Conservation (phyloP, 2,329 filamentous ascomycete species). For the Leptographium wingfieldii region DNA sequence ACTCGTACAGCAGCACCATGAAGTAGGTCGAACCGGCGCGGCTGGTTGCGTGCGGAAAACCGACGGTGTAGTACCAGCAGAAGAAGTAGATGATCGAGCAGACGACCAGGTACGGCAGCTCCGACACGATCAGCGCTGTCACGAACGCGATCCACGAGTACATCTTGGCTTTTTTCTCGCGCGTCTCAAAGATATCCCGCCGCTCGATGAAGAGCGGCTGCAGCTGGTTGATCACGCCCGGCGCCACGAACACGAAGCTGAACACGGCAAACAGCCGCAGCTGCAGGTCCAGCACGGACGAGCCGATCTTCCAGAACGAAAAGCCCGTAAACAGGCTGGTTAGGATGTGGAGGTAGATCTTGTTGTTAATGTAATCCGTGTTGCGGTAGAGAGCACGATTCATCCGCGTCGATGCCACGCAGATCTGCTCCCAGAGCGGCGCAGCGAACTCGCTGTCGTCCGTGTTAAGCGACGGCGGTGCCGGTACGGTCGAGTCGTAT, state of each 20-base stretch:
- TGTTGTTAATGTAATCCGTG: constrained; percentile 80
- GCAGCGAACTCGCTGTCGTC: constrained; percentile 62
- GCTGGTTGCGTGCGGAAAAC: constrained; percentile 42
- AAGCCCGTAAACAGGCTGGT: constrained; percentile 70
- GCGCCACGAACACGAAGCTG: constrained; percentile 66
- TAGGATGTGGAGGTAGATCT: constrained; percentile 71
- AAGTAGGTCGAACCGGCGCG: constrained; percentile 40
- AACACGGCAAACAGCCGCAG: constrained; percentile 85
- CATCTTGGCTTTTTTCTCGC: constrained; percentile 75
- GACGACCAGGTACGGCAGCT: constrained; percentile 72
- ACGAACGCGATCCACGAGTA: constrained; percentile 74
- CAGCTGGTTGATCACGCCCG: constrained; percentile 70
- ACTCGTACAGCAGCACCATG: constrained; percentile 46
- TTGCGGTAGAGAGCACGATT: constrained; percentile 74
- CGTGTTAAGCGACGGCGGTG: not conserved
- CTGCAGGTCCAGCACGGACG: constrained; percentile 65
- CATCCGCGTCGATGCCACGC: constrained; percentile 58
- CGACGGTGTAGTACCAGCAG: constrained; percentile 17
- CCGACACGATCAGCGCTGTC: constrained; percentile 64
- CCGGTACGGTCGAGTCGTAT: not conserved
- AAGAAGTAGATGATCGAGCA: constrained; percentile 57
- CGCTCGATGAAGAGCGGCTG: constrained; percentile 71
- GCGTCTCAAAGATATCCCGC: constrained; percentile 71
- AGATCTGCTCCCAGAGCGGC: constrained; percentile 66
- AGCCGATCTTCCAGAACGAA: constrained; percentile 64